These are phyloP conservation scores for Zopfia rhizophila DNA, from an alignment of 2,329 filamentous ascomycete genomes.

Conservation along the genomic window DNA sequence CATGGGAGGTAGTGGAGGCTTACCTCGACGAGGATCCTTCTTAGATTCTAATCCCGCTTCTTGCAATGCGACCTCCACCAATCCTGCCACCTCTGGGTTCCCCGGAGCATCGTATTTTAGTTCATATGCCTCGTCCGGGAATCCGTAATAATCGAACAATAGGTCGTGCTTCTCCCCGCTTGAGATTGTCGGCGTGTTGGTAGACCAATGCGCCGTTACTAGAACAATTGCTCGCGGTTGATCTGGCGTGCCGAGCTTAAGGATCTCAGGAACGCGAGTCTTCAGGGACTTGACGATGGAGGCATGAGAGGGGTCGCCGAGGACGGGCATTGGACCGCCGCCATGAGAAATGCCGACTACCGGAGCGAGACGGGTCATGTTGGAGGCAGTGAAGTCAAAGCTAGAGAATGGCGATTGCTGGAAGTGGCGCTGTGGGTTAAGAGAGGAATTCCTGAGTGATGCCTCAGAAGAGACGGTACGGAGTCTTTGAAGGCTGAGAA, in stretches of 20 bases:
- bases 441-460: constrained; percentile 1
- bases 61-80: constrained; percentile 59
- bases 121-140: constrained; percentile 65
- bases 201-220: constrained; percentile 69
- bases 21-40: constrained; percentile 47
- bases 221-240: constrained; percentile 65
- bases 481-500: constrained; percentile 6
- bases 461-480: background rate
- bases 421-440: constrained; percentile 36
- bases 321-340: constrained; percentile 66
- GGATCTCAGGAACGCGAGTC: constrained; percentile 64
- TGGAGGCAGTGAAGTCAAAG: constrained; percentile 18
- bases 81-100: constrained; percentile 62
- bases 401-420: constrained; percentile 36
- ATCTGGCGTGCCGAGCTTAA: constrained; percentile 63
- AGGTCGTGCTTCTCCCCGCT: constrained; percentile 60
- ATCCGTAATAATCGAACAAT: constrained; percentile 69
- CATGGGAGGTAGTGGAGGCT: constrained; percentile 4
- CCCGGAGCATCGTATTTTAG: constrained; percentile 68
- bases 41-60: constrained; percentile 56
- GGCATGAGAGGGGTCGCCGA: constrained; percentile 65
- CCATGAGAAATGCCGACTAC: constrained; percentile 54
- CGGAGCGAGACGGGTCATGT: constrained; percentile 49
- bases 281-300: constrained; percentile 64
- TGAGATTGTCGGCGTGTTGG: constrained; percentile 62